Percentiles rank a stretch among this genome's conserved stretches.
These are phyloP conservation scores for Rhodotorula graminis DNA, from an alignment of 768 basidiomycete genomes.

Conservation along the genomic window DNA sequence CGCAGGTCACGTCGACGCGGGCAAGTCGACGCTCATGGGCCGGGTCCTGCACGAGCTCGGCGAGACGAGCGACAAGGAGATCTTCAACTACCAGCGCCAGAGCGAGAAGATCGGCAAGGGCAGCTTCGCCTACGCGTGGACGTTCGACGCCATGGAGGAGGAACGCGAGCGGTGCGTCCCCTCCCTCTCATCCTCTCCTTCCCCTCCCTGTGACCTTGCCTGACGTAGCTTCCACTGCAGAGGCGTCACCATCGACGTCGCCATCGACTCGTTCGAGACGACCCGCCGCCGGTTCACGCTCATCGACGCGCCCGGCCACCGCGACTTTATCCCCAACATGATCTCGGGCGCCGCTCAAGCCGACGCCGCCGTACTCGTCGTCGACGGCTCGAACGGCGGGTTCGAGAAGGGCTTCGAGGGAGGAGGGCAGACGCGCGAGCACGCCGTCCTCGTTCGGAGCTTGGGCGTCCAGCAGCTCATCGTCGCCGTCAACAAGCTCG, in stretches of 20 bases:
- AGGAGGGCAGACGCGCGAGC: constrained; percentile 93
- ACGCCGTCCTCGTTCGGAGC: constrained; percentile 82
- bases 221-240: constrained; percentile 49
- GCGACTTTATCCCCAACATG: constrained; percentile 98
- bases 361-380: constrained; percentile 86
- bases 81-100: constrained; percentile 77
- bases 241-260: constrained; percentile 97
- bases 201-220: neutral
- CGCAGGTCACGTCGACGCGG: constrained; percentile 94
- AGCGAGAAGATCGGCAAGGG: constrained; percentile 85
- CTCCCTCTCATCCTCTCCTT: neutral
- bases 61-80: constrained; percentile 75
- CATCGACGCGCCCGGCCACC: constrained; percentile 96
- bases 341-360: constrained; percentile 97
- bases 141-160: constrained; percentile 83
- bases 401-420: constrained; percentile 94
- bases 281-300: constrained; percentile 74
- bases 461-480: constrained; percentile 86
- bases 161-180: constrained; percentile 78
- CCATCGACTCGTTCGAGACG: constrained; percentile 62
- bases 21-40: constrained; percentile 97
- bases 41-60: constrained; percentile 88
- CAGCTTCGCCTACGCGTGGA: constrained; percentile 98
- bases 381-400: constrained; percentile 82
- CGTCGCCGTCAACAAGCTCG: constrained; percentile 91